These are phyloP conservation scores for Vaccinium vitisidaea DNA, from an alignment of 148 eudicot genomes.

Conservation along the genomic window DNA sequence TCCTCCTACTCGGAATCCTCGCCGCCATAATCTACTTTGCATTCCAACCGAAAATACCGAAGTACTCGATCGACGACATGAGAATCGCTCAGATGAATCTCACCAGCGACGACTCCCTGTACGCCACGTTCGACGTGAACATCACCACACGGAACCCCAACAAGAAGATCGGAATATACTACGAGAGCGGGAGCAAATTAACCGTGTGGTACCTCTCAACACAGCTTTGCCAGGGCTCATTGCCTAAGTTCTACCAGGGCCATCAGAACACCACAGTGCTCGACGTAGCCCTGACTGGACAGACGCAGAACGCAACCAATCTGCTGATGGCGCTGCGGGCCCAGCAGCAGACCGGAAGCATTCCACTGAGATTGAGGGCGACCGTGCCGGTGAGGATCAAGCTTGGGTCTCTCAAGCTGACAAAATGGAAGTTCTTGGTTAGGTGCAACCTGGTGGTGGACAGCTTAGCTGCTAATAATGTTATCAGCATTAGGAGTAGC, in stretches of 20 bases:
- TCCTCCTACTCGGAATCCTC: conserved; percentile 39
- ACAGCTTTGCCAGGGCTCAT: conserved; percentile 58
- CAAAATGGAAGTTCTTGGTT: conserved; percentile 68
- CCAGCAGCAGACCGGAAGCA: conserved; percentile 46
- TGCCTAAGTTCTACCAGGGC: conserved; percentile 82
- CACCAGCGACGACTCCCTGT: conserved; percentile 32
- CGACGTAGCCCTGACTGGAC: conserved; percentile 45
- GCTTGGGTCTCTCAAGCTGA: conserved; percentile 67
- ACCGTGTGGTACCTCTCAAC: conserved; percentile 50
- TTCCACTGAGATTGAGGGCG: conserved; percentile 55
- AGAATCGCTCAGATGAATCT: conserved; percentile 44
- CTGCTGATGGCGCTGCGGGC: conserved; percentile 35
- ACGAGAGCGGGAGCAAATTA: conserved; percentile 51
- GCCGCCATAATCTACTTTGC: conserved; percentile 55
- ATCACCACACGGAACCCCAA: conserved; percentile 73
- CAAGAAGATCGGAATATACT: conserved; percentile 67
- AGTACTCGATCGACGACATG: conserved; percentile 61
- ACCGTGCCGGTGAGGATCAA: conserved; percentile 71
- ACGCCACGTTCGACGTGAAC: conserved; percentile 62
- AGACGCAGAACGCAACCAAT: conserved; percentile 43
- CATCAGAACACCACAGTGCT: conserved; percentile 73
- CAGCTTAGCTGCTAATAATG: conserved; percentile 39
- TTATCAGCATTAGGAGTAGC: conserved; percentile 50
- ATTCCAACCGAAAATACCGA: conserved; percentile 63
- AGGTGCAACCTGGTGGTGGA: conserved; percentile 63